Conservation (phyloP, 352 stramenopile species). For the Phytophthora chlamydospora region DNA sequence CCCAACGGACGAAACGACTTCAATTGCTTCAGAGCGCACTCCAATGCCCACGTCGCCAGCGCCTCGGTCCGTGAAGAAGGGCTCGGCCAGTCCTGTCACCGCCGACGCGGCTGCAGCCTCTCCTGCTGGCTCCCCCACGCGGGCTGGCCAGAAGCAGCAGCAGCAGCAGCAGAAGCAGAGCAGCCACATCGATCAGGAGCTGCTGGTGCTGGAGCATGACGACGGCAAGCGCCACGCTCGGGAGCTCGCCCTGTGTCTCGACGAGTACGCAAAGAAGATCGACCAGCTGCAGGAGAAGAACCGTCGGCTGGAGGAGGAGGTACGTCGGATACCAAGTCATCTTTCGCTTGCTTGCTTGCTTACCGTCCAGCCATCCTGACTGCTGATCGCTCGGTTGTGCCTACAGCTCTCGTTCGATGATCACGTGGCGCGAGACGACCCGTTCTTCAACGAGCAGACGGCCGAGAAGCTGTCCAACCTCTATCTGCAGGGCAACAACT, state of each 20-base stretch:
- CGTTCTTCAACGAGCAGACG: conserved; percentile 76
- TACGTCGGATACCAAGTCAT: conserved; percentile 14
- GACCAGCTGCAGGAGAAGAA: conserved; percentile 82
- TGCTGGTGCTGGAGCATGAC: conserved; percentile 70
- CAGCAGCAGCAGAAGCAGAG: conserved; percentile 46
- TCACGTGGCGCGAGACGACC: conserved; percentile 66
- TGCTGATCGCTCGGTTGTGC: conserved; percentile 18
- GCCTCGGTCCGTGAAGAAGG: conserved; percentile 28
- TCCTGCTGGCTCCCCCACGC: conserved; percentile 16
- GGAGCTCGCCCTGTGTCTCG: conserved; percentile 63
- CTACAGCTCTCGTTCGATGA: conserved; percentile 78
- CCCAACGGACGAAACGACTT: conserved; percentile 22
- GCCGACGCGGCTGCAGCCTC: neutral
- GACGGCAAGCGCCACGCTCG: conserved; percentile 77
- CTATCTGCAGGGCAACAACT: conserved; percentile 83
- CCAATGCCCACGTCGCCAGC: conserved; percentile 32
- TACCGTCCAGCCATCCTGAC: conserved; percentile 5
- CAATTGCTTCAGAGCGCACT: neutral
- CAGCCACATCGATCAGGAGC: conserved; percentile 70
- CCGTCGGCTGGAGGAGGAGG: conserved; percentile 76
- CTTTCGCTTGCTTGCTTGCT: too few relatives aligned
- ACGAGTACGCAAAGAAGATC: conserved; percentile 81
- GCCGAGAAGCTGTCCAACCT: conserved; percentile 81
- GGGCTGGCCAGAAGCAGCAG: conserved; percentile 30
- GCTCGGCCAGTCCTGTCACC: neutral